Percentiles rank a stretch among this genome's conserved stretches.
Evolutionary conservation across 257 asterid species (phyloP).

Genomic region (Primulina tabacum): DNA sequence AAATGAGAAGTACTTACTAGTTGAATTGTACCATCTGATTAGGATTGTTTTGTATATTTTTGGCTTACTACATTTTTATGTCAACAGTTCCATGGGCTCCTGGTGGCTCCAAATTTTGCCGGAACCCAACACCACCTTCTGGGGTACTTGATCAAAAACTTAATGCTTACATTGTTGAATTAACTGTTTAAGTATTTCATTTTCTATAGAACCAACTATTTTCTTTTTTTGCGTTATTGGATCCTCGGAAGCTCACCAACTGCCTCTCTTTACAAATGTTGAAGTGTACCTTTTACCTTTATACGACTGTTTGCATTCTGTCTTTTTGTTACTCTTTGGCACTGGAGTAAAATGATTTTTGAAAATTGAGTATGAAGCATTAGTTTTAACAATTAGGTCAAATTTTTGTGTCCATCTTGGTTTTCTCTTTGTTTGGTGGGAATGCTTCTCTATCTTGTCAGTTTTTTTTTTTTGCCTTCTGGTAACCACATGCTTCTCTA

Average conservation of each 20-base stretch:
- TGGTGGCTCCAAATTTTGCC: conserved; percentile 90
- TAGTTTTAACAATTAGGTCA: neutral
- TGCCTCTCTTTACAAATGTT: neutral
- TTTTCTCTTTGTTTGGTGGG: neutral
- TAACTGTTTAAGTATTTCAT: conserved; percentile 1
- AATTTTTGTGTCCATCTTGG: neutral
- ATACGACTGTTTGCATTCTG: neutral
- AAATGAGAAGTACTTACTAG: neutral
- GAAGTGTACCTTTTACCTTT: neutral
- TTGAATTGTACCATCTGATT: neutral
- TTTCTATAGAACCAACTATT: neutral
- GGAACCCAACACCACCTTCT: conserved; percentile 84
- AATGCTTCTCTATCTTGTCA: neutral
- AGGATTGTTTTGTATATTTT: conserved; percentile 10
- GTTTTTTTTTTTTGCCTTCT: neutral
- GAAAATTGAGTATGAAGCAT: neutral
- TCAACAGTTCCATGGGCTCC: conserved; percentile 99
- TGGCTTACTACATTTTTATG: conserved; percentile 21
- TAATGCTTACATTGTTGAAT: conserved; percentile 2
- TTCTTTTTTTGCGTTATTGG: neutral
- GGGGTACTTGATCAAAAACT: conserved; percentile 60
- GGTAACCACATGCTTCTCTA: neutral
- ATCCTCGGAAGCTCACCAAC: neutral
- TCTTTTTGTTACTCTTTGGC: neutral
- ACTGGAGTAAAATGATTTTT: neutral